phyloP scores from a whole-genome alignment of 2,329 filamentous ascomycete species.

The Venturia carpophila region DNA sequence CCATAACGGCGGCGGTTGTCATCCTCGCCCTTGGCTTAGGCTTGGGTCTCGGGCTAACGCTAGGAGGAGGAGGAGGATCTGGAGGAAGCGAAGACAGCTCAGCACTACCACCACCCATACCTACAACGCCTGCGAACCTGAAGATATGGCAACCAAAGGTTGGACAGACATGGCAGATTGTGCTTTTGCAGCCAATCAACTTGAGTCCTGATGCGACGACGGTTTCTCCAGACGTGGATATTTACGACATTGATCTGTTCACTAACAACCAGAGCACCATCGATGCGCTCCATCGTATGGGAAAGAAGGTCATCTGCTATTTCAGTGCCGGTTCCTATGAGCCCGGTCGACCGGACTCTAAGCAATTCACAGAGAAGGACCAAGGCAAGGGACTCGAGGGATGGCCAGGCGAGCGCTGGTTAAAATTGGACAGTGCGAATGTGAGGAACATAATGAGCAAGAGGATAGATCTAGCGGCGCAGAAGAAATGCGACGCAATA shows the following conservation, averaged over 20 bases:
- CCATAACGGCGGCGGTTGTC: slow-evolving; percentile 22
- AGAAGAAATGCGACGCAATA: slow-evolving; percentile 60
- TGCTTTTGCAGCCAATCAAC: slow-evolving; percentile 41
- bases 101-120: slow-evolving; percentile 23
- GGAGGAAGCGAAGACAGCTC: slow-evolving; percentile 24
- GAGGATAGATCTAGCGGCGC: slow-evolving; percentile 50
- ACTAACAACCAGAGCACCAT: slow-evolving; percentile 43
- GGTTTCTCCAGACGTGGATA: slow-evolving; percentile 43
- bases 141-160: slow-evolving; percentile 46
- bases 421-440: slow-evolving; percentile 49
- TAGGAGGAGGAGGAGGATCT: slow-evolving; percentile 26
- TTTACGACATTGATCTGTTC: slow-evolving; percentile 58
- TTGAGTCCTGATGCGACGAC: slow-evolving; percentile 28
- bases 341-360: slow-evolving; percentile 51
- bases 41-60: slow-evolving; percentile 47
- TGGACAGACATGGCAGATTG: slow-evolving; percentile 54
- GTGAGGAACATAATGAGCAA: slow-evolving; percentile 58
- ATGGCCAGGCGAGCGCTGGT: slow-evolving; percentile 62
- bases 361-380: slow-evolving; percentile 47
- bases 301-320: slow-evolving; percentile 63
- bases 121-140: slow-evolving; percentile 25
- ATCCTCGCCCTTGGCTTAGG: slow-evolving; percentile 46
- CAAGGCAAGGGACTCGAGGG: slow-evolving; percentile 52
- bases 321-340: slow-evolving; percentile 67
- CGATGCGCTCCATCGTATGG: slow-evolving; percentile 39